A percentile compares a stretch with the other conserved stretches of the same genome.
Conservation (phyloP, 1,284 basidiomycete species). For the Papiliotrema fonsecae region DNA sequence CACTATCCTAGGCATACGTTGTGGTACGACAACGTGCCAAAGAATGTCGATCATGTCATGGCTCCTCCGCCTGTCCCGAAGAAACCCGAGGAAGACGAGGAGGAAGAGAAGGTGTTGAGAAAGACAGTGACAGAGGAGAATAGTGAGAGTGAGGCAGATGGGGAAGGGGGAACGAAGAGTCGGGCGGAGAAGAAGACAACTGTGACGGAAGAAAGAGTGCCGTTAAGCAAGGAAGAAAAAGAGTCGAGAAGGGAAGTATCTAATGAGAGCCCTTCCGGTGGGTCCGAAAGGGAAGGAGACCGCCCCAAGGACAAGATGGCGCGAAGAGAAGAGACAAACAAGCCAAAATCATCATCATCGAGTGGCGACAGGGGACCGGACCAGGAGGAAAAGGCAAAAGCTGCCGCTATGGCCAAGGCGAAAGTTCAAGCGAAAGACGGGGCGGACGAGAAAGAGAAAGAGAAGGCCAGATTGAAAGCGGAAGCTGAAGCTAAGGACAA, state of each 20-base stretch:
- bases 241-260: background rate
- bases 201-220: background rate
- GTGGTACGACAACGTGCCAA: slow-evolving; percentile 37
- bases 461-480: background rate
- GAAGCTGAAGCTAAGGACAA: background rate
- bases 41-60: slow-evolving; percentile 33
- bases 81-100: slow-evolving; percentile 14
- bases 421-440: slow-evolving; percentile 8
- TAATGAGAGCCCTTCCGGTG: background rate
- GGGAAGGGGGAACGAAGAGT: slow-evolving; percentile 1
- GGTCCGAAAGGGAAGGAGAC: background rate
- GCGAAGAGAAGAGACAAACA: background rate
- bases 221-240: background rate
- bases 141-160: slow-evolving; percentile 1
- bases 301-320: background rate
- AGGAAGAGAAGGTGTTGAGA: slow-evolving; percentile 6
- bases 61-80: slow-evolving; percentile 24
- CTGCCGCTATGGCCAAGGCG: slow-evolving; percentile 4
- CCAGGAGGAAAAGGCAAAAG: slow-evolving; percentile 1
- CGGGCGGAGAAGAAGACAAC: background rate
- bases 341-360: no score
- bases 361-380: background rate
- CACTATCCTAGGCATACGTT: slow-evolving; percentile 23
- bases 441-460: slow-evolving; percentile 1
- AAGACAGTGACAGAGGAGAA: slow-evolving; percentile 2